A percentile compares a stretch with the other conserved stretches of the same genome.
These are phyloP conservation scores for Venturiaceae sp. DNA, from an alignment of 2,329 filamentous ascomycete species.

Conservation along the genomic window DNA sequence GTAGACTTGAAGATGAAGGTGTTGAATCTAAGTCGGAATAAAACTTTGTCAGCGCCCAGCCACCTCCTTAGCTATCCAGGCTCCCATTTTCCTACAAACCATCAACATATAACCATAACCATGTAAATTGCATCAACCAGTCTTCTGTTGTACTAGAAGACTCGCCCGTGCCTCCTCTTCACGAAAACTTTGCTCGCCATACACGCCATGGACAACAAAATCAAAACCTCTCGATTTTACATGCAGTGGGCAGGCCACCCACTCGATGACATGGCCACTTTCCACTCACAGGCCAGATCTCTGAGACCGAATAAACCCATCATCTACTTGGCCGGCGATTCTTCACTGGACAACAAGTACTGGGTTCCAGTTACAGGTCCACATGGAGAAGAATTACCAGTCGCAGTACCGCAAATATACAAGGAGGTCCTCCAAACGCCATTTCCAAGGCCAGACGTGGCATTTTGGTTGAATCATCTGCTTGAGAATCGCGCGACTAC, in stretches of 20 bases:
- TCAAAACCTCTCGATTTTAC: conserved; percentile 20
- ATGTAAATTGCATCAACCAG: no score
- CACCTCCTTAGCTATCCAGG: no score
- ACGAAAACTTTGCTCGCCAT: no score
- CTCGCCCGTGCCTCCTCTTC: no score
- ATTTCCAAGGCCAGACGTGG: conserved; percentile 20
- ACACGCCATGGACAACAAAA: conserved; percentile 12
- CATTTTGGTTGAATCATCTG: conserved; percentile 26
- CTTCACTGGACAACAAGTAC: conserved; percentile 28
- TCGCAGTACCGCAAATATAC: conserved; percentile 20
- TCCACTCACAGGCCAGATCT: conserved; percentile 15
- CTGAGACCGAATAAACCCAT: conserved; percentile 20
- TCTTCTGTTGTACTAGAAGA: no score
- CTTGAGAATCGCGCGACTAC: conserved; percentile 21
- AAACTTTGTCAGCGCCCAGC: no score
- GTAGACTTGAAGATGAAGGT: no score
- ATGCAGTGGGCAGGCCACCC: conserved; percentile 25
- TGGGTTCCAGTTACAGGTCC: conserved; percentile 18
- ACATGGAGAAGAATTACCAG: conserved; percentile 10
- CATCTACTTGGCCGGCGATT: conserved; percentile 27
- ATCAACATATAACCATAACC: no score
- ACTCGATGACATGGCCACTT: conserved; percentile 18
- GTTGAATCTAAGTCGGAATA: no score
- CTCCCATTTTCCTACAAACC: no score
- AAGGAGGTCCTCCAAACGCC: conserved; percentile 16